Evolutionary conservation across 2,329 filamentous ascomycete genomes (phyloP).

Genomic region (Colletotrichum truncatum): DNA sequence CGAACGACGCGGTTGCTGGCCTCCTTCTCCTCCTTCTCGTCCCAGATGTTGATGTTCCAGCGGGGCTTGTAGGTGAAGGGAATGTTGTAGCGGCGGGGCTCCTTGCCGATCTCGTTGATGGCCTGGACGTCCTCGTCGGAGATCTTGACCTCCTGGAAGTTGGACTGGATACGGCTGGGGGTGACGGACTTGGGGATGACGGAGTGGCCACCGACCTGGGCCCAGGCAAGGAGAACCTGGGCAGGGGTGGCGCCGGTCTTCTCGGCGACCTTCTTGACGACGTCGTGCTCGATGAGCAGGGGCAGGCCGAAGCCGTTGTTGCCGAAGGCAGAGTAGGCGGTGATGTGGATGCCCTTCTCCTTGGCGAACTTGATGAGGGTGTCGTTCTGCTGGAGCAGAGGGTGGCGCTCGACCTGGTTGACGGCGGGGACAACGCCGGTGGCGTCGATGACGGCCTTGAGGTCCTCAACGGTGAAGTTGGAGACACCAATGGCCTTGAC

Average conservation of each 20-base stretch:
- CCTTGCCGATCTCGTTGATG: slow-evolving; percentile 69
- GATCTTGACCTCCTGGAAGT: slow-evolving; percentile 75
- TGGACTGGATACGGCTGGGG: slow-evolving; percentile 71
- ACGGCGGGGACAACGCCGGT: slow-evolving; percentile 68
- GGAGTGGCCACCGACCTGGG: slow-evolving; percentile 66
- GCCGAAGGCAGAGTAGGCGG: slow-evolving; percentile 69
- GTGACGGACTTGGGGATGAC: slow-evolving; percentile 83
- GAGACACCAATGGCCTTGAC: slow-evolving; percentile 76
- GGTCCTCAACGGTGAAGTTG: slow-evolving; percentile 72
- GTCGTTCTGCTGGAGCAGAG: slow-evolving; percentile 65
- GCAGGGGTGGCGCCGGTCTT: slow-evolving; percentile 51
- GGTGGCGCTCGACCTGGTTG: slow-evolving; percentile 77
- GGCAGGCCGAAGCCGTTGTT: slow-evolving; percentile 53
- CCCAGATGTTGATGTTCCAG: slow-evolving; percentile 67
- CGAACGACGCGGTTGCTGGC: slow-evolving; percentile 57
- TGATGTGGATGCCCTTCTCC: slow-evolving; percentile 71
- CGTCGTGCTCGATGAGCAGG: slow-evolving; percentile 67
- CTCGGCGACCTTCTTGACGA: slow-evolving; percentile 65
- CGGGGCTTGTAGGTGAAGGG: slow-evolving; percentile 49
- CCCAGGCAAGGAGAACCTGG: slow-evolving; percentile 66
- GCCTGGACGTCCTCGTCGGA: slow-evolving; percentile 65
- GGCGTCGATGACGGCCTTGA: slow-evolving; percentile 61
- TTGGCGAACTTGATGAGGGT: slow-evolving; percentile 69
- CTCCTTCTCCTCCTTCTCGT: slow-evolving; percentile 60
- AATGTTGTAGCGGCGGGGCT: slow-evolving; percentile 54